Conservation (phyloP, 2,329 filamentous ascomycete species). For the Fonsecaea erecta region DNA sequence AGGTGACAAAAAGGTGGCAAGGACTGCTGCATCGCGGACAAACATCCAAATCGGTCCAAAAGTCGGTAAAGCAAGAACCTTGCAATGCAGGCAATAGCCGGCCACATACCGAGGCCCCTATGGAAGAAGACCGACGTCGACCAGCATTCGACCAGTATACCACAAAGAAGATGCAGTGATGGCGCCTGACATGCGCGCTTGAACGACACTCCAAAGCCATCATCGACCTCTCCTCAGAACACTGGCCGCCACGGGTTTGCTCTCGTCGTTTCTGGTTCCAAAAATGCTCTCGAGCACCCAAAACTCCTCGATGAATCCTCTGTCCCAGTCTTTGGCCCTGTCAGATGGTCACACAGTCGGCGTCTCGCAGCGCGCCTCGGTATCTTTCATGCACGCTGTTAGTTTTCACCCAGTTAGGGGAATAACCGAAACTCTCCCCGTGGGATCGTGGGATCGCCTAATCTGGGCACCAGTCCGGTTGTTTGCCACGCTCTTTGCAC, state of each 20-base stretch:
- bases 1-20: neutral
- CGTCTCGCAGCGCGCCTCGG: conserved; percentile 14
- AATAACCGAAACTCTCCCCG: neutral
- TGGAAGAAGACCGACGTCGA: neutral
- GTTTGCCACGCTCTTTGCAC: conserved; percentile 2
- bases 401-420: neutral
- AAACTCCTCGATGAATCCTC: neutral
- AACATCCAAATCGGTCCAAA: conserved; percentile 2
- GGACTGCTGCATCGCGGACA: neutral
- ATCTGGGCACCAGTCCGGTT: conserved; percentile 1
- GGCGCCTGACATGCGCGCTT: neutral
- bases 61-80: neutral
- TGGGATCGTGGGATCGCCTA: neutral
- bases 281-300: neutral
- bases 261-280: neutral
- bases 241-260: neutral
- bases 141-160: too few relatives aligned
- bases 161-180: neutral
- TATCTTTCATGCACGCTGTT: conserved; percentile 19
- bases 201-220: neutral
- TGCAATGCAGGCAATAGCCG: conserved; percentile 8
- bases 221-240: neutral
- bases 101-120: conserved; percentile 22
- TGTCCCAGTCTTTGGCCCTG: neutral
- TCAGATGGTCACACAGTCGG: neutral